Conservation (phyloP, 1,284 basidiomycete genomes). For the Rhodotorula sp. region DNA sequence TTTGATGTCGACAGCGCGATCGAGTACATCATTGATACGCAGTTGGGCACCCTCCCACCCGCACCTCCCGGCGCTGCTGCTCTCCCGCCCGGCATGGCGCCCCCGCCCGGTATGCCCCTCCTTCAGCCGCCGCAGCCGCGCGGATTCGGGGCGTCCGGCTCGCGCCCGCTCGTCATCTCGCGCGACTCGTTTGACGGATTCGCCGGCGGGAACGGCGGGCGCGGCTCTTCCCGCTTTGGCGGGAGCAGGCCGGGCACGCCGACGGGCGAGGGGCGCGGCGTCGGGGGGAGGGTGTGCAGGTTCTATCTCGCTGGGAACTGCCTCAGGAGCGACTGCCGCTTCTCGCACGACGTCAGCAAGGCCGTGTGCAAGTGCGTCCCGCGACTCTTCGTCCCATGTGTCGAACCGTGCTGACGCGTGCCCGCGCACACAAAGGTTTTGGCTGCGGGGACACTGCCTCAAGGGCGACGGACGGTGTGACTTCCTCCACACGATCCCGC, state of each 20-base stretch:
- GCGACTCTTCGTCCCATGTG: not conserved
- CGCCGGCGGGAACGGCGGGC: constrained; percentile 28
- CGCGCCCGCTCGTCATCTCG: constrained; percentile 44
- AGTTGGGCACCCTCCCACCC: constrained; percentile 46
- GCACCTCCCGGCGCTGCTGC: constrained; percentile 30
- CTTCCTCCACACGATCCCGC: constrained; percentile 40
- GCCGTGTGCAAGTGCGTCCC: constrained; percentile 62
- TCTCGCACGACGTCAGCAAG: constrained; percentile 58
- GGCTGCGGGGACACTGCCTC: constrained; percentile 93
- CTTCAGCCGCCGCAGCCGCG: constrained; percentile 47
- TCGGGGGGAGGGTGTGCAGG: constrained; percentile 68
- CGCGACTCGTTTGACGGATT: constrained; percentile 44
- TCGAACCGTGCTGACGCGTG: not conserved
- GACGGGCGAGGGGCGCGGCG: constrained; percentile 24
- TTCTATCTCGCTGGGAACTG: constrained; percentile 98
- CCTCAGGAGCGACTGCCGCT: constrained; percentile 91
- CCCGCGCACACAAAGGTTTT: constrained; percentile 87
- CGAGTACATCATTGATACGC: constrained; percentile 78
- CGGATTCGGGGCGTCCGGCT: constrained; percentile 28
- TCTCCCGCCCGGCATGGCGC: constrained; percentile 38
- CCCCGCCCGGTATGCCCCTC: constrained; percentile 18
- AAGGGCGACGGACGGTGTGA: constrained; percentile 70
- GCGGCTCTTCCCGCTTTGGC: constrained; percentile 35
- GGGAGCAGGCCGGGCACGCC: constrained; percentile 30
- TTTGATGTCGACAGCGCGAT: constrained; percentile 96